Conservation (phyloP, 768 basidiomycete genomes). For the Porphyrellus cyaneotinctus region DNA sequence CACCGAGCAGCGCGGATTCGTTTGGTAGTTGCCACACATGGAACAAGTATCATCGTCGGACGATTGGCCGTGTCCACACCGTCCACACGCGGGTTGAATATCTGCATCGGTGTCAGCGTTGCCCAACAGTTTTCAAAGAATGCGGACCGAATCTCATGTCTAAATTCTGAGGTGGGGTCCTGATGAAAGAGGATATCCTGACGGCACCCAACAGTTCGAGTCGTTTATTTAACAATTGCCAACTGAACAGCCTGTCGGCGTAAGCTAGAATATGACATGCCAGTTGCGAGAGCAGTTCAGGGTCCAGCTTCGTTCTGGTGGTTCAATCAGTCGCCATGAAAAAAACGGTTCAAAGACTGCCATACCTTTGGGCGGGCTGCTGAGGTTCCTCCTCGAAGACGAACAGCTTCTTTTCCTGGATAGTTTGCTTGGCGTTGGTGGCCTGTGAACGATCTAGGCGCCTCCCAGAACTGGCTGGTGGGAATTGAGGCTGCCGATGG, state of each 20-base stretch:
- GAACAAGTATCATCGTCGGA: constrained; percentile 39
- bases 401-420: constrained; percentile 39
- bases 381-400: constrained; percentile 27
- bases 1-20: constrained; percentile 57
- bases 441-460: constrained; percentile 42
- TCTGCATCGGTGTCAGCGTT: constrained; percentile 30
- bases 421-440: constrained; percentile 26
- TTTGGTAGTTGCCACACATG: constrained; percentile 40
- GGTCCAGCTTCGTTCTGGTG: constrained; percentile 12
- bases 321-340: not conserved
- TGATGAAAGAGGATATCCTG: constrained; percentile 28
- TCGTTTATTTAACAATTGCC: constrained; percentile 68
- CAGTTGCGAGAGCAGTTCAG: constrained; percentile 38
- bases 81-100: constrained; percentile 44
- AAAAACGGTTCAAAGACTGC: not conserved
- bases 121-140: not conserved
- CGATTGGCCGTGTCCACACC: constrained; percentile 37
- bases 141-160: constrained; percentile 35
- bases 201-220: constrained; percentile 71
- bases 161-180: constrained; percentile 26
- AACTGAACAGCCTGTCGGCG: constrained; percentile 70
- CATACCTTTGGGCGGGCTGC: constrained; percentile 12
- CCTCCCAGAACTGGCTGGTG: constrained; percentile 39
- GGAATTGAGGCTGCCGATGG: constrained; percentile 36
- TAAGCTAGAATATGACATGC: constrained; percentile 62